These are phyloP conservation scores for Silene noctiflora DNA, from an alignment of 179 eudicot genomes.

Conservation along the genomic window DNA sequence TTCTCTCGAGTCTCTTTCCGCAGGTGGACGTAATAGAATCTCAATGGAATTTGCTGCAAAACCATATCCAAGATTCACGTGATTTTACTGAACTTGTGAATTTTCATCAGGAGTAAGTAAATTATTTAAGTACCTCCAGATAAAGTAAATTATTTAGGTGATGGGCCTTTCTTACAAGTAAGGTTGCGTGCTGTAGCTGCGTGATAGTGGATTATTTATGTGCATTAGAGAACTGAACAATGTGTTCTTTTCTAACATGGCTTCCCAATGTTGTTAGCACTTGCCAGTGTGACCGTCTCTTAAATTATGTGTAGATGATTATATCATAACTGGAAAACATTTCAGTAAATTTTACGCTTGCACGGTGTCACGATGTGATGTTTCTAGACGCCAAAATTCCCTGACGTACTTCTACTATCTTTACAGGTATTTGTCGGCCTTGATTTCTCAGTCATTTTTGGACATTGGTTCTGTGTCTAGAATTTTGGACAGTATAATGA, in stretches of 20 bases:
- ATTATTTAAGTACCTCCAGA: slow-evolving; percentile 46
- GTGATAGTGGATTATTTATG: not conserved
- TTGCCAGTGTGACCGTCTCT: not conserved
- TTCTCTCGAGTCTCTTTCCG: slow-evolving; percentile 16
- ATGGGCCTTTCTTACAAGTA: not conserved
- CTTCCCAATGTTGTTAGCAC: not conserved
- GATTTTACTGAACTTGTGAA: slow-evolving; percentile 94
- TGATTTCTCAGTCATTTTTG: slow-evolving; percentile 96
- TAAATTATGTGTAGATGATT: not conserved
- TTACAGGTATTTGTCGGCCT: slow-evolving; percentile 92
- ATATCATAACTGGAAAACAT: not conserved
- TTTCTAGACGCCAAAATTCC: not conserved
- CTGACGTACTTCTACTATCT: slow-evolving; percentile 7
- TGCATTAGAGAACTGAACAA: not conserved
- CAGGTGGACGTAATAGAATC: slow-evolving; percentile 99
- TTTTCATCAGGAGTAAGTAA: slow-evolving; percentile 92
- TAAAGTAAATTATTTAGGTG: slow-evolving; percentile 41
- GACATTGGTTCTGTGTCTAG: slow-evolving; percentile 98
- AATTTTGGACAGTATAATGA: slow-evolving; percentile 94
- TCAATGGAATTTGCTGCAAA: slow-evolving; percentile 91
- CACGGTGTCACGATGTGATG: slow-evolving; percentile 2
- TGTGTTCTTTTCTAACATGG: not conserved
- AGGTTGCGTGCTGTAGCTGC: not conserved
- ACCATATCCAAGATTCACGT: slow-evolving; percentile 78
- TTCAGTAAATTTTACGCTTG: not conserved